phyloP scores from a whole-genome alignment of 495 filamentous ascomycete species.

The Aspergillus haitiensis region DNA sequence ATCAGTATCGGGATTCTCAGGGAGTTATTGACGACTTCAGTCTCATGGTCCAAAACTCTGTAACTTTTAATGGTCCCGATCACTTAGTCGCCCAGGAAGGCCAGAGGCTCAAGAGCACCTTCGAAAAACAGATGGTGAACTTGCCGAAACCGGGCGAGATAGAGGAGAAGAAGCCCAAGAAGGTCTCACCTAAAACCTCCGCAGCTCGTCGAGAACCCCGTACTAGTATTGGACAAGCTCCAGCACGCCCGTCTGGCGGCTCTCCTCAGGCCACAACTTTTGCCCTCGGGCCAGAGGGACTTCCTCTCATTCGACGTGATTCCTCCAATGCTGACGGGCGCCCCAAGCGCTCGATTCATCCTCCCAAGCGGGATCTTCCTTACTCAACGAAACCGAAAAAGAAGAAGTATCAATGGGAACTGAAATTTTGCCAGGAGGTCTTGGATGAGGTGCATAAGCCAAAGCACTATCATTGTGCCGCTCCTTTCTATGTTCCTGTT shows the following conservation, averaged over 20 bases:
- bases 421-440: constrained; percentile 85
- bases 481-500: constrained; percentile 76
- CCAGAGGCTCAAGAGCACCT: constrained; percentile 59
- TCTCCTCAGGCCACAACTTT: constrained; percentile 65
- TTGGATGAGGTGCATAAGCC: constrained; percentile 74
- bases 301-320: constrained; percentile 91
- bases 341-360: constrained; percentile 92
- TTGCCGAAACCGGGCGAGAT: constrained; percentile 52
- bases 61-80: constrained; percentile 75
- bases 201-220: constrained; percentile 56
- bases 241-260: constrained; percentile 36
- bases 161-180: constrained; percentile 63
- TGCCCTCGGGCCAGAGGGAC: constrained; percentile 76
- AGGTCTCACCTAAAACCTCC: constrained; percentile 50
- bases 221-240: constrained; percentile 39
- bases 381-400: constrained; percentile 83
- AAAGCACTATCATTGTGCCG: constrained; percentile 63
- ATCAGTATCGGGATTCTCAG: constrained; percentile 61
- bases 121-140: constrained; percentile 56
- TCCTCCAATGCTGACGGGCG: constrained; percentile 73
- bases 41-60: constrained; percentile 71
- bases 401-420: constrained; percentile 87
- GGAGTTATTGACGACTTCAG: constrained; percentile 70
- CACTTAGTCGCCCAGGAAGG: constrained; percentile 70
- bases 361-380: constrained; percentile 82